These are phyloP conservation scores for Volvox africanus DNA, from an alignment of 139 green algal species.

Conservation along the genomic window DNA sequence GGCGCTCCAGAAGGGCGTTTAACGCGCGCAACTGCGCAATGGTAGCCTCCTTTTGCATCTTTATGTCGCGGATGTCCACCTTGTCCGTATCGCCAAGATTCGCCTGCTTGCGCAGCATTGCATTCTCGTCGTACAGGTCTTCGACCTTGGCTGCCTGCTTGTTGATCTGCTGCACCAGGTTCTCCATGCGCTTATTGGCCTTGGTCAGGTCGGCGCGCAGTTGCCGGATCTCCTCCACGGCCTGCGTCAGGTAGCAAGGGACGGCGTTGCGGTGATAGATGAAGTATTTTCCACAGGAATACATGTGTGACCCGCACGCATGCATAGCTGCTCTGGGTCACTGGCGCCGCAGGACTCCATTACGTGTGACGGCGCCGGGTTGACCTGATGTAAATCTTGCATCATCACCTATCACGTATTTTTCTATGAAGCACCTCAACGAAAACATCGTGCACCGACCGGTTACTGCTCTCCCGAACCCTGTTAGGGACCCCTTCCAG, in stretches of 20 bases:
- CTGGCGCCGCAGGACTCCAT: too few relatives aligned
- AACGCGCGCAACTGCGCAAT: slow-evolving; percentile 73
- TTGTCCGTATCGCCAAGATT: slow-evolving; percentile 54
- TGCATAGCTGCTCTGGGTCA: too few relatives aligned
- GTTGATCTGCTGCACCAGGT: slow-evolving; percentile 57
- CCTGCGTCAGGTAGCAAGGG: slow-evolving; percentile 44
- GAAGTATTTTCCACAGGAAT: too few relatives aligned
- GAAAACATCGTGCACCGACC: too few relatives aligned
- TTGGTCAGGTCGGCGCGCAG: slow-evolving; percentile 67
- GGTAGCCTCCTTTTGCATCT: slow-evolving; percentile 71
- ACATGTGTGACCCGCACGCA: too few relatives aligned
- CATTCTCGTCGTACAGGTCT: slow-evolving; percentile 75
- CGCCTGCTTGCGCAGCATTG: slow-evolving; percentile 63
- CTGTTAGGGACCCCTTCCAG: too few relatives aligned
- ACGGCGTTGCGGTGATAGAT: too few relatives aligned
- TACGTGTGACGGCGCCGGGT: too few relatives aligned
- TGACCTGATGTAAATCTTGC: too few relatives aligned
- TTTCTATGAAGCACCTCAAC: too few relatives aligned
- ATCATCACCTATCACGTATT: too few relatives aligned
- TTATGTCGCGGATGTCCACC: slow-evolving; percentile 68
- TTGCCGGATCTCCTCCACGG: slow-evolving; percentile 70
- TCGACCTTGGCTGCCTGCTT: slow-evolving; percentile 61
- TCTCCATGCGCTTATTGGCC: slow-evolving; percentile 55
- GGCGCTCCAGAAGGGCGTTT: slow-evolving; percentile 73
- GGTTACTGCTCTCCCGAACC: too few relatives aligned